Evolutionary conservation across 441 rosid species (phyloP).

Genomic region (Hypseocharis bilobata): DNA sequence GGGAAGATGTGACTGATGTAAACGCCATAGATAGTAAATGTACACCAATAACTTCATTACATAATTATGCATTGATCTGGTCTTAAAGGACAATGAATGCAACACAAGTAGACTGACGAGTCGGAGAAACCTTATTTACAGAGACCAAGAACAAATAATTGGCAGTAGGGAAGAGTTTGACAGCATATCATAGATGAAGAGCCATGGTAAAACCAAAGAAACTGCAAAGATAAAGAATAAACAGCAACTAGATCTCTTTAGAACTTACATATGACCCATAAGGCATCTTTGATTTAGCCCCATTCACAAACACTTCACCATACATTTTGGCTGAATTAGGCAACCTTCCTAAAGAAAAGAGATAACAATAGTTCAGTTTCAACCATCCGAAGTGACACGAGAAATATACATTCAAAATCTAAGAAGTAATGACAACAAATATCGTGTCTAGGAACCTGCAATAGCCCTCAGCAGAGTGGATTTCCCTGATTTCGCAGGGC

Average conservation of each 20-base stretch:
- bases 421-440: slow-evolving; percentile 5
- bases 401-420: neutral
- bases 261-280: slow-evolving; percentile 90
- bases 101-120: too few species aligned
- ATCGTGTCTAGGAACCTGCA: slow-evolving; percentile 49
- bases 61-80: neutral
- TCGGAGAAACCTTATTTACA: neutral
- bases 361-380: slow-evolving; percentile 20
- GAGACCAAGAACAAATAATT: neutral
- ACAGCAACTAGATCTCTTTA: slow-evolving; percentile 6
- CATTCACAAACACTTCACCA: slow-evolving; percentile 84
- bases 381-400: neutral
- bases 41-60: neutral
- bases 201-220: neutral
- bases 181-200: neutral
- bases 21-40: neutral
- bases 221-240: neutral
- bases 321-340: slow-evolving; percentile 66
- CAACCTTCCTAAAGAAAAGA: slow-evolving; percentile 57
- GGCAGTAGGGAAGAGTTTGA: neutral
- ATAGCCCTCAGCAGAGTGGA: slow-evolving; percentile 82
- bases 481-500: slow-evolving; percentile 95
- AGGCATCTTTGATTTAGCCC: slow-evolving; percentile 57
- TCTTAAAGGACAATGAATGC: neutral
- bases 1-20: neutral